Percentiles rank a stretch among this genome's conserved stretches.
phyloP scores from a whole-genome alignment of 768 basidiomycete species.

The Kwoniella sp. region DNA sequence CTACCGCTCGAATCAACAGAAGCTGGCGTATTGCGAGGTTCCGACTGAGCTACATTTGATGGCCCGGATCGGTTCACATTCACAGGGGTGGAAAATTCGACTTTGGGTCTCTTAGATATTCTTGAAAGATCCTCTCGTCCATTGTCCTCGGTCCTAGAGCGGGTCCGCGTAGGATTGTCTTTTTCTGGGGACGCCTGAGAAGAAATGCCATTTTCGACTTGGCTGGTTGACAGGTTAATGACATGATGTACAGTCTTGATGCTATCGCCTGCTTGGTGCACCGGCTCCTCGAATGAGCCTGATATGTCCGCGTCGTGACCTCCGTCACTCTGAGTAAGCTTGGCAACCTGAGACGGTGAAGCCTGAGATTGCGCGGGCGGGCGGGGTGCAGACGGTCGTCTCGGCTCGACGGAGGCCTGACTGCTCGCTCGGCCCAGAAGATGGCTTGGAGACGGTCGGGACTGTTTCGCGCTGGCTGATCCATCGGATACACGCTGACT shows the following conservation, averaged over 20 bases:
- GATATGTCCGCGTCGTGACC: conserved; percentile 8
- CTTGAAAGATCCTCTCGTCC: background rate
- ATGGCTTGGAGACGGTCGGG: background rate
- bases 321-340: background rate
- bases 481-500: background rate
- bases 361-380: background rate
- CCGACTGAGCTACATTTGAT: background rate
- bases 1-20: conserved; percentile 2
- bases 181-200: background rate
- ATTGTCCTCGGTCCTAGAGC: background rate
- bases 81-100: conserved; percentile 8
- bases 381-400: no score
- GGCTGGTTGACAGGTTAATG: no score
- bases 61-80: background rate
- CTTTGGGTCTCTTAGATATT: conserved; percentile 7
- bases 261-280: no score
- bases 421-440: no score
- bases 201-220: background rate
- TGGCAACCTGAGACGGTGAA: background rate
- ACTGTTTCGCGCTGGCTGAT: no score
- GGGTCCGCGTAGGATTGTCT: background rate
- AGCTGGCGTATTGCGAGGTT: background rate
- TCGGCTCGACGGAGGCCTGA: background rate
- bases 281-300: background rate
- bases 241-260: no score